Base-by-base conservation (phyloP, 2,329 filamentous ascomycete genomes). In the Pestalotiopsis fici region DNA sequence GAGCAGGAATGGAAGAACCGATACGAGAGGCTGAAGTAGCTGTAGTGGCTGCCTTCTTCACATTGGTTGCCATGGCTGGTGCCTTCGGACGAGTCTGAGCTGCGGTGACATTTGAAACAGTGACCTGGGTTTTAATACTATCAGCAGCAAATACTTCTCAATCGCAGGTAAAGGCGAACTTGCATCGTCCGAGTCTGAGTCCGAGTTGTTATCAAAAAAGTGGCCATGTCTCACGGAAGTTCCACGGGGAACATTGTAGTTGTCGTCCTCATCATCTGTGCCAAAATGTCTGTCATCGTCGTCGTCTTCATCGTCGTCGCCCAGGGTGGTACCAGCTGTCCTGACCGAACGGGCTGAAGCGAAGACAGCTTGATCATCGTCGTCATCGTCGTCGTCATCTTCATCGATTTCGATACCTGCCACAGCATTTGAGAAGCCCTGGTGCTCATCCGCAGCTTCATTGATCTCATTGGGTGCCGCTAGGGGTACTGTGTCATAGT, bases 401-500 rank as follows among this genome's bases (percentile, higher is more conserved):
- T 37, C 57, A 23, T 5, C 55, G 27, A 57, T 27, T 7, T 27
- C 13, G 54, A 25, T 21, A 63, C 27, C 13, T 13, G 37, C 3
- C 37, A 35, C 23, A 4, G 56, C 11, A 31, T 55, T 5, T 64
- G 39, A 25, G 3, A 50, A 18, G 3, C 66, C 56, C 13, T 60
- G 50, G 6, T 61, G 18, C 13, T 71, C 71, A 31, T 65, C 37
- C 5, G 11, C 3, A 4, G 64, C 39, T 25, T 72, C 12, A 3
- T 65, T 37, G 25, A 39, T 11, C 5, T 39, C 67, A n/a, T 63
- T 71, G 35, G 73, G 79, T 37, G 67, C 67, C 4, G 69, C 69
- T 59, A 66, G 71, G 3, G 73, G 74, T 2, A 67, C 61, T 28
- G 71, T 73, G n/a, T 74, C 69, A 4, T 68, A 71, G 62, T 74